Conservation (phyloP, 805 yeast genomes). For the Cyberlindnera samutprakarnensis region DNA sequence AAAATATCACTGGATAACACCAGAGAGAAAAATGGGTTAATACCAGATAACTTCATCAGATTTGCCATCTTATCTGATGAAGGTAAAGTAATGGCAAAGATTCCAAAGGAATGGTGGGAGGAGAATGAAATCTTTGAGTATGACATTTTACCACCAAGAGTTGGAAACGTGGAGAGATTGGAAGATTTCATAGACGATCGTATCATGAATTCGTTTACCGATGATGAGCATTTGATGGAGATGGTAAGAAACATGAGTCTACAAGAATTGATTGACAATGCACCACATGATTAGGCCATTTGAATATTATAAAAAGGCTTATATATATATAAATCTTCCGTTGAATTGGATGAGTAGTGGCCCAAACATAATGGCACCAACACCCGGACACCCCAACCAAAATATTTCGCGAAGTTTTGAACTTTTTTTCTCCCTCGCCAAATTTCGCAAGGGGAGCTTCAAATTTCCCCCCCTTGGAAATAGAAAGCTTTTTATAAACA, state of each 20-base stretch:
- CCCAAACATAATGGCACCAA: too few species aligned
- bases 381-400: too few species aligned
- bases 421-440: too few species aligned
- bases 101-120: slow-evolving; percentile 57
- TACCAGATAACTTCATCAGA: slow-evolving; percentile 58
- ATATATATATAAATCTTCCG: too few species aligned
- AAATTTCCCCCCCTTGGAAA: too few species aligned
- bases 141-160: slow-evolving; percentile 63
- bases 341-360: too few species aligned
- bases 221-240: slow-evolving; percentile 21
- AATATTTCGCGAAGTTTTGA: too few species aligned
- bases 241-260: slow-evolving; percentile 21
- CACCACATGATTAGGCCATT: too few species aligned
- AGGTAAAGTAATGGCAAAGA: slow-evolving; percentile 58
- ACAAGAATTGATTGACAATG: slow-evolving; percentile 18
- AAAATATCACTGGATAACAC: slow-evolving; percentile 10
- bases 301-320: not conserved
- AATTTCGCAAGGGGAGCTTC: too few species aligned
- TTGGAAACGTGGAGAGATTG: slow-evolving; percentile 32
- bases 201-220: slow-evolving; percentile 16
- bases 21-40: slow-evolving; percentile 18
- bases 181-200: slow-evolving; percentile 27
- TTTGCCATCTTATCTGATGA: slow-evolving; percentile 69
- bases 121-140: slow-evolving; percentile 57
- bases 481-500: too few species aligned